phyloP scores from a whole-genome alignment of 495 filamentous ascomycete species.

The Podospora fimiseda region DNA sequence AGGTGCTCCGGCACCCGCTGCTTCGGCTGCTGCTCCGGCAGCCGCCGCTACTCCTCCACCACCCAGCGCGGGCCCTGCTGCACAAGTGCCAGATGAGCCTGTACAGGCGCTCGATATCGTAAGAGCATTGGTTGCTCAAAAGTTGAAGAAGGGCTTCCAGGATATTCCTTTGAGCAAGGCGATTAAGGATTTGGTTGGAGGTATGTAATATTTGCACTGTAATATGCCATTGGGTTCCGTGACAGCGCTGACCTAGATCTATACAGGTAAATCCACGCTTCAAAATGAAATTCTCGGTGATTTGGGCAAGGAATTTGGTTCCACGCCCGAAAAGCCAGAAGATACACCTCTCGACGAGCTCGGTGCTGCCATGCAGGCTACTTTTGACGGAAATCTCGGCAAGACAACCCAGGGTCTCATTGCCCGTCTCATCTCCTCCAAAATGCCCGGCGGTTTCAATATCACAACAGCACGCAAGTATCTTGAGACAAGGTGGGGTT shows the following conservation, averaged over 20 bases:
- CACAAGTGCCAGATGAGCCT: slow-evolving; percentile 76
- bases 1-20: slow-evolving; percentile 42
- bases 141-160: slow-evolving; percentile 85
- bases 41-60: slow-evolving; percentile 55
- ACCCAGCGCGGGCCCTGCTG: slow-evolving; percentile 79
- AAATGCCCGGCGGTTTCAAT: slow-evolving; percentile 99
- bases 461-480: slow-evolving; percentile 93
- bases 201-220: slow-evolving; percentile 43
- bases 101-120: slow-evolving; percentile 86
- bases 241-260: slow-evolving; percentile 10
- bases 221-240: neutral
- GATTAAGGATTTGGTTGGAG: slow-evolving; percentile 97
- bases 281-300: slow-evolving; percentile 96
- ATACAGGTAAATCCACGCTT: slow-evolving; percentile 85
- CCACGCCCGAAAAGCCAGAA: slow-evolving; percentile 96
- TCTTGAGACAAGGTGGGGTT: slow-evolving; percentile 86
- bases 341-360: slow-evolving; percentile 94
- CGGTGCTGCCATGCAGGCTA: slow-evolving; percentile 90
- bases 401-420: slow-evolving; percentile 94
- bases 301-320: slow-evolving; percentile 96
- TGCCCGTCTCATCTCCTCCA: slow-evolving; percentile 90
- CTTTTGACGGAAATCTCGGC: slow-evolving; percentile 95
- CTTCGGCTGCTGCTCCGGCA: slow-evolving; percentile 46
- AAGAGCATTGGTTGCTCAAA: slow-evolving; percentile 89
- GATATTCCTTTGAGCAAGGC: slow-evolving; percentile 94